Conservation (phyloP, 345 rosid genomes). For the Kandelia obovata region DNA sequence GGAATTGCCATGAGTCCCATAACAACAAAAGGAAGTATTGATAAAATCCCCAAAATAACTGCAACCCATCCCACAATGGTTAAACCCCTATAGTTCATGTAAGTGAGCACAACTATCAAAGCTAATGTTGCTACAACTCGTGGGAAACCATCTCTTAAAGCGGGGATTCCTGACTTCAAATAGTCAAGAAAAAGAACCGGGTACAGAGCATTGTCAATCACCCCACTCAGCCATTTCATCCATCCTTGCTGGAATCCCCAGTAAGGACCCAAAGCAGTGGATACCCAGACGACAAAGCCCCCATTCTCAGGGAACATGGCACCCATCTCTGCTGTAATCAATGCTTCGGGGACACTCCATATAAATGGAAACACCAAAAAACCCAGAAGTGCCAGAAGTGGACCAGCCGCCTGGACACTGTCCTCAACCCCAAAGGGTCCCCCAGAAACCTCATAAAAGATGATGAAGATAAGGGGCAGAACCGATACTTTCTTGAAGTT, state of each 20-base stretch:
- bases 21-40: constrained; percentile 61
- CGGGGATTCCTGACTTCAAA: constrained; percentile 57
- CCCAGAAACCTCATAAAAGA: constrained; percentile 65
- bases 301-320: constrained; percentile 83
- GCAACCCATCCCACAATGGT: constrained; percentile 72
- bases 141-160: constrained; percentile 50
- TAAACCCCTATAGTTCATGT: constrained; percentile 63
- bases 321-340: constrained; percentile 81
- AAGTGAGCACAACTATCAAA: constrained; percentile 51
- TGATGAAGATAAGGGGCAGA: constrained; percentile 64
- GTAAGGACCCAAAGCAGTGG: constrained; percentile 59
- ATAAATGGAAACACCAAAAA: constrained; percentile 65
- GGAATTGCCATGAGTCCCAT: constrained; percentile 67
- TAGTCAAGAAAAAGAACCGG: constrained; percentile 73
- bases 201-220: constrained; percentile 66
- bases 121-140: constrained; percentile 41
- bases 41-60: constrained; percentile 58
- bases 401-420: constrained; percentile 79
- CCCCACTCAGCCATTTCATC: constrained; percentile 87
- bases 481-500: constrained; percentile 52
- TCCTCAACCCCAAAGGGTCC: constrained; percentile 80
- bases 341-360: constrained; percentile 80
- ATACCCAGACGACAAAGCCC: constrained; percentile 81
- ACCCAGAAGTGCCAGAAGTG: constrained; percentile 61
- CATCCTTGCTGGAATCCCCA: constrained; percentile 93